A percentile compares a stretch with the other conserved stretches of the same genome.
phyloP scores from a whole-genome alignment of 768 basidiomycete genomes.

The Pleurotus citrinopileatus region DNA sequence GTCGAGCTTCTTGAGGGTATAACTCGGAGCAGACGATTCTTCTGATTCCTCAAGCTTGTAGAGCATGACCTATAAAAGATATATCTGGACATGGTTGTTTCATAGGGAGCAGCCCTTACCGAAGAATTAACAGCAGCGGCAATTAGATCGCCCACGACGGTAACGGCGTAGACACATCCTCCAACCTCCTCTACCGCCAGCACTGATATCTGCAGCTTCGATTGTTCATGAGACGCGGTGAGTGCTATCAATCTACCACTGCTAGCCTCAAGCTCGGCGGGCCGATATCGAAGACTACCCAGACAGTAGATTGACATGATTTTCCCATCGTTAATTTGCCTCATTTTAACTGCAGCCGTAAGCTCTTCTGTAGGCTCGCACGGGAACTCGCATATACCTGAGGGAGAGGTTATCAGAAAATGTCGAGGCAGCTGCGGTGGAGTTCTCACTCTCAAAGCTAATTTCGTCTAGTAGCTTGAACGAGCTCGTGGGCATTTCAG shows the following conservation, averaged over 20 bases:
- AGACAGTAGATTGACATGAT: conserved; percentile 44
- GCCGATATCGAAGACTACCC: conserved; percentile 41
- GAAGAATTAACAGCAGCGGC: conserved; percentile 75
- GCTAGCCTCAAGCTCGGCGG: conserved; percentile 46
- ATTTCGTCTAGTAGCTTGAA: conserved; percentile 68
- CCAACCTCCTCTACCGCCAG: conserved; percentile 42
- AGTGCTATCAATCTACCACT: conserved; percentile 65
- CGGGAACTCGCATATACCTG: conserved; percentile 46
- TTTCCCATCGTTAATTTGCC: conserved; percentile 25
- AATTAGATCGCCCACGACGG: conserved; percentile 45
- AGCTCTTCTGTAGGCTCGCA: conserved; percentile 61
- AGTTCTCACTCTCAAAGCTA: conserved; percentile 58
- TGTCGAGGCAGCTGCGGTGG: not conserved
- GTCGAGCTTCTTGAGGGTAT: conserved; percentile 39
- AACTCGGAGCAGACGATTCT: conserved; percentile 27
- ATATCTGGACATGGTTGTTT: not conserved
- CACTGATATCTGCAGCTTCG: conserved; percentile 30
- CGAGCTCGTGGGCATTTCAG: conserved; percentile 43
- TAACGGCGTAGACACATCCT: conserved; percentile 72
- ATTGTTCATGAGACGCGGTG: conserved; percentile 27
- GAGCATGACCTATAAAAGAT: conserved; percentile 39
- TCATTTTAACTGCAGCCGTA: conserved; percentile 44
- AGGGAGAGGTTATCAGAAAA: not conserved
- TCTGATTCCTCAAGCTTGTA: conserved; percentile 36
- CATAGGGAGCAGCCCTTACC: conserved; percentile 42